Conservation (phyloP, 2,329 filamentous ascomycete species). For the Colletotrichum magnum region DNA sequence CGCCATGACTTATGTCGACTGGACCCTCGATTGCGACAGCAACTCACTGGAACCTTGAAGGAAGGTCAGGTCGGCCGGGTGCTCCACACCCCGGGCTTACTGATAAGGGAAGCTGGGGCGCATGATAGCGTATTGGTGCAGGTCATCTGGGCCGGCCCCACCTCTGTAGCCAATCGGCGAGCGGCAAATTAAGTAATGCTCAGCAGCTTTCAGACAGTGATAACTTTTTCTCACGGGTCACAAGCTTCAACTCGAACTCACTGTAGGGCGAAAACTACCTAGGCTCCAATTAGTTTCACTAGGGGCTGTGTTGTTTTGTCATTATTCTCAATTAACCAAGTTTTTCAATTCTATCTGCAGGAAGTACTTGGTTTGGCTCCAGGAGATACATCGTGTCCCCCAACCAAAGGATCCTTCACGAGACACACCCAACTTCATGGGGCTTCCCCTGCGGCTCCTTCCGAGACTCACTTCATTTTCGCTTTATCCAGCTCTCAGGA, state of each 20-base stretch:
- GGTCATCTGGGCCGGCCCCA: conserved; percentile 25
- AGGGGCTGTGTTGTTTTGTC: conserved; percentile 1
- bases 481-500: conserved; percentile 23
- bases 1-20: conserved; percentile 39
- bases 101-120: conserved; percentile 37
- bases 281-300: neutral
- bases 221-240: conserved; percentile 37
- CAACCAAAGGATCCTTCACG: neutral
- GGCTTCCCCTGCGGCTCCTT: conserved; percentile 35
- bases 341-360: neutral
- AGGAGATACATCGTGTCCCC: neutral
- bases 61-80: conserved; percentile 1
- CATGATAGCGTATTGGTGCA: conserved; percentile 26
- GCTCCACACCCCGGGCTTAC: conserved; percentile 31
- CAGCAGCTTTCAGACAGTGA: conserved; percentile 36
- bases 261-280: neutral
- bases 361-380: neutral
- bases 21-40: conserved; percentile 34
- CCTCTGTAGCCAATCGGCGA: conserved; percentile 23
- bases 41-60: conserved; percentile 7
- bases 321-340: neutral
- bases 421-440: conserved; percentile 16
- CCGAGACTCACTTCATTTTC: conserved; percentile 38
- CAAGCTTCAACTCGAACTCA: conserved; percentile 27
- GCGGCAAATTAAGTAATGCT: conserved; percentile 38